Evolutionary conservation across 495 filamentous ascomycete genomes (phyloP), one percentile per base, ranked within the genome.

Genomic region (Xylaria flabelliformis): DNA sequence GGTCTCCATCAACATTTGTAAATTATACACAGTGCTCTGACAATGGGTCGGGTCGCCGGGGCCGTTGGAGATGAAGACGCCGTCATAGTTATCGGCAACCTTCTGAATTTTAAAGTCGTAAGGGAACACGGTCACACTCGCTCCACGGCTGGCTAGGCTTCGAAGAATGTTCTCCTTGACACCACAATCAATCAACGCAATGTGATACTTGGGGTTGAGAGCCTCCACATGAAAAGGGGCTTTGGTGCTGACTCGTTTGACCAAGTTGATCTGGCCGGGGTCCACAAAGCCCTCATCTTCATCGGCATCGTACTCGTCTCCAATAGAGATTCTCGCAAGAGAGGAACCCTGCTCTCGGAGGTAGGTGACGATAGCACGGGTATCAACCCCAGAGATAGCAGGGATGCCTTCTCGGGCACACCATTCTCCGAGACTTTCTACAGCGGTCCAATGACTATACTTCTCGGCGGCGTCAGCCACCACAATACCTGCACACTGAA

Each of bases 111-210:
- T 94, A 84, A 93, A 98, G 84, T 98, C 90, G 84, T 92, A 98
- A 58, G 96, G 96, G 85, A 99, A 97, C 68, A 92, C 91, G 29
- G 97, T 98, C 61, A 97, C 91, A 73, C 90, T 93, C 51, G 93
- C 90, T 34, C 95, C 96, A 42, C 96, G 93, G 81, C 85, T 87
- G 73, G 98, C 95, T 72, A 99, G 85, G 79, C 92, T 95, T 74
- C 96, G 92, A 64, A 99, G 90, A 80, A 99, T 99, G 86, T 98
- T 99, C 88, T 99, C 96, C 88, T 99, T 99, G 71, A 99, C 97
- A 82, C 96, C 96, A 80, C 96, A 99, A 84, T 99, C 96, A 80
- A 99, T 91, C 70, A 99, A 88, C 44, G 95, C 96, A 76, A 99
- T 89, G 83, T 99, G 96, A 81, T 91, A 89, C 79, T 92, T 90